Evolutionary conservation across 805 yeast species (phyloP).

Genomic region (Wickerhamomyces chaumierensis): DNA sequence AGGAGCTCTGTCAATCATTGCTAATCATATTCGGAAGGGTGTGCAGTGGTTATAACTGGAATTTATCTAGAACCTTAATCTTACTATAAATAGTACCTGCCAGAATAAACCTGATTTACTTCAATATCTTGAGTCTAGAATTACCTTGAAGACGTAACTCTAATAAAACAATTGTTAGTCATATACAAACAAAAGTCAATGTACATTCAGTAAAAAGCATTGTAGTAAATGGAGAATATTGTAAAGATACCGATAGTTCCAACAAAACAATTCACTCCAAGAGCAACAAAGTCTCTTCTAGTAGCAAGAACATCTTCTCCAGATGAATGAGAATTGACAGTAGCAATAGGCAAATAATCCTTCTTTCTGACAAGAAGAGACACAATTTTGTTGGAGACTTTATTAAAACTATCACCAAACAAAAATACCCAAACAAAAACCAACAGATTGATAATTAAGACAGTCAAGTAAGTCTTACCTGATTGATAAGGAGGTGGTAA

Average conservation of each 20-base stretch:
- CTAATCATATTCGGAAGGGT: no score
- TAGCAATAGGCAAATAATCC: neutral
- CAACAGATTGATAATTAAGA: no score
- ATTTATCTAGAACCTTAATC: no score
- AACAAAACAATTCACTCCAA: slow-evolving; percentile 5
- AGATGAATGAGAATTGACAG: neutral
- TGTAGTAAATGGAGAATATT: slow-evolving; percentile 12
- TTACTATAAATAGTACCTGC: no score
- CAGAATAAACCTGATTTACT: no score
- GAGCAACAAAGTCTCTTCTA: slow-evolving; percentile 7
- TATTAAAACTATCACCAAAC: neutral
- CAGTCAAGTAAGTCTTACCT: neutral
- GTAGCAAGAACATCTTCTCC: no score
- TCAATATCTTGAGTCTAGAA: no score
- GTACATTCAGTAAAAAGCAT: slow-evolving; percentile 8
- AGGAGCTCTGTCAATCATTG: no score
- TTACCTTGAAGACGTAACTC: no score
- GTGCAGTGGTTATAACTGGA: no score
- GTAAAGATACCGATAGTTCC: slow-evolving; percentile 7
- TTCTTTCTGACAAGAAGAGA: neutral
- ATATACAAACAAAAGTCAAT: no score
- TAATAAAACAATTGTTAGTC: no score
- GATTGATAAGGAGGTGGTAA: slow-evolving; percentile 44
- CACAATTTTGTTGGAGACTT: neutral
- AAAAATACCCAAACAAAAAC: neutral